Percentiles rank a stretch among this genome's conserved stretches.
These are phyloP conservation scores for Chloropicon primus DNA, from an alignment of 139 green algal genomes.

Conservation along the genomic window DNA sequence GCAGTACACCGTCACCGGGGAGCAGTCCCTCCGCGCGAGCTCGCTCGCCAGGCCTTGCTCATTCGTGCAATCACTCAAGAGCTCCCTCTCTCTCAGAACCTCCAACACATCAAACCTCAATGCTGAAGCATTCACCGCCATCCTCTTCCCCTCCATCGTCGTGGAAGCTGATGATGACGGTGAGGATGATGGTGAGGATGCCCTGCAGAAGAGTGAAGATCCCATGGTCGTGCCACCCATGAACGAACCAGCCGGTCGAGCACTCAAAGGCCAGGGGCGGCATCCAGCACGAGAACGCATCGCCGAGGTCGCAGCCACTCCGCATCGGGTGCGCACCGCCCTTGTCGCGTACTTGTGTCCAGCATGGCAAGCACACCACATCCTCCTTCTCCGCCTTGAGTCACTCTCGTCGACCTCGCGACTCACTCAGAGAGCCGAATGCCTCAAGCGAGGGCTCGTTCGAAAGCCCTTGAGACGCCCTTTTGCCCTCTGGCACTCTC, in stretches of 20 bases:
- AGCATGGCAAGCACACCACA: neutral
- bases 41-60: neutral
- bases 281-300: too few relatives aligned
- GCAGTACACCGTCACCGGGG: constrained; percentile 71
- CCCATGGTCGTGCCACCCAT: too few relatives aligned
- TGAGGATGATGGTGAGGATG: neutral
- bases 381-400: neutral
- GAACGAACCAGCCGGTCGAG: too few relatives aligned
- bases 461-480: too few relatives aligned
- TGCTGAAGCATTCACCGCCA: neutral
- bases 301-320: too few relatives aligned
- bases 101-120: neutral
- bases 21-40: neutral
- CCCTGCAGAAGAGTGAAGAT: too few relatives aligned
- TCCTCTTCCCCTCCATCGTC: neutral
- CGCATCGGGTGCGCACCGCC: too few relatives aligned
- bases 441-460: too few relatives aligned
- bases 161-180: neutral
- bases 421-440: too few relatives aligned
- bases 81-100: neutral
- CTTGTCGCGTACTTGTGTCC: neutral
- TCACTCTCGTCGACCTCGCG: neutral
- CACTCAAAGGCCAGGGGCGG: neutral
- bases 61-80: constrained; percentile 5
- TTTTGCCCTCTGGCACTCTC: too few relatives aligned